A percentile compares a stretch with the other conserved stretches of the same genome.
phyloP scores from a whole-genome alignment of 2,329 filamentous ascomycete genomes.

The Trichoderma afroharzianum region DNA sequence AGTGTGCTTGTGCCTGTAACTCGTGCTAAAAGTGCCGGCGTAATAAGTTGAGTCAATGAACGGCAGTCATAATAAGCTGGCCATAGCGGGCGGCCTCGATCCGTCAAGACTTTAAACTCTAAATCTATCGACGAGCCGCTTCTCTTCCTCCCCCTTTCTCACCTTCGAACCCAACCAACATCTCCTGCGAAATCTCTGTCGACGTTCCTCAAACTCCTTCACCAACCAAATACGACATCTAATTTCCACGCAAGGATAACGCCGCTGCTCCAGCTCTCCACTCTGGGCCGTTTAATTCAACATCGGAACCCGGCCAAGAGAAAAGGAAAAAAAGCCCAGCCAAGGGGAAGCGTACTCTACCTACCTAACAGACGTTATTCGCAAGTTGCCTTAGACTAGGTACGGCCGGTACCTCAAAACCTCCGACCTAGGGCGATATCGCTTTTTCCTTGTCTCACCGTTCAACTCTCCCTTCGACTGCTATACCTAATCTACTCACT shows the following conservation, averaged over 20 bases:
- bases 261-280: conserved; percentile 1
- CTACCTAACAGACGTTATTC: neutral
- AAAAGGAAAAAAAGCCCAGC: neutral
- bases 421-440: neutral
- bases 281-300: neutral
- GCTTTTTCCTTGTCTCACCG: neutral
- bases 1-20: neutral
- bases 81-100: conserved; percentile 5
- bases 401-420: neutral
- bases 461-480: neutral
- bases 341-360: neutral
- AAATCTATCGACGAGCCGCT: neutral
- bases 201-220: neutral
- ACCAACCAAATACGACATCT: neutral
- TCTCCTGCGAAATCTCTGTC: neutral
- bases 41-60: neutral
- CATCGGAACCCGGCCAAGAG: neutral
- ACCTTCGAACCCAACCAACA: neutral
- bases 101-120: neutral
- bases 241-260: neutral
- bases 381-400: neutral
- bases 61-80: neutral
- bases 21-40: neutral
- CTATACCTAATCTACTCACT: neutral
- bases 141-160: neutral